Conservation (phyloP, 306 rosid species). For the Vicia faba region DNA sequence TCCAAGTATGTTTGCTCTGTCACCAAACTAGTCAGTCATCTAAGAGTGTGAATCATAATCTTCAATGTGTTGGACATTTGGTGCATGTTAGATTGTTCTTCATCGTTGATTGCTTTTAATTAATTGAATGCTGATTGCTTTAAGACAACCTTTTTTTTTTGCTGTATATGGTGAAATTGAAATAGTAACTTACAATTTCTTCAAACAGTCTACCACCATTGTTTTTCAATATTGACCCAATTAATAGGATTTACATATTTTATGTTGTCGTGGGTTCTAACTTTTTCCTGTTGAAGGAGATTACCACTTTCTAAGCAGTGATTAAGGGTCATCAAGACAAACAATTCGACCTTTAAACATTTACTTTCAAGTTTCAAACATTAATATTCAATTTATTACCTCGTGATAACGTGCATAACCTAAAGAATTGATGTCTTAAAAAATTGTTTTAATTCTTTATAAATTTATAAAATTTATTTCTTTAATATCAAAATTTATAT, state of each 20-base stretch:
- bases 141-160: background rate
- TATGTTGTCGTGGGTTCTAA: constrained; percentile 30
- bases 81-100: too few species aligned
- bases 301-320: constrained; percentile 45
- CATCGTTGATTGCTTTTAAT: too few species aligned
- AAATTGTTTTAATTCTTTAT: too few species aligned
- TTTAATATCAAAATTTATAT: too few species aligned
- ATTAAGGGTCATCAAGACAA: constrained; percentile 37
- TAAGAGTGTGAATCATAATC: too few species aligned
- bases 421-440: too few species aligned
- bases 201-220: background rate
- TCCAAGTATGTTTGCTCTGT: too few species aligned
- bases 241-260: constrained; percentile 4
- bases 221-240: constrained; percentile 21
- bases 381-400: constrained; percentile 4
- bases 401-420: background rate
- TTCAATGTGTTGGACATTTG: too few species aligned
- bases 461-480: too few species aligned
- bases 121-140: too few species aligned
- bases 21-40: too few species aligned
- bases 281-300: constrained; percentile 14
- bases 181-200: background rate
- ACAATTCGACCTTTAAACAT: background rate
- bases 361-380: constrained; percentile 19
- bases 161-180: background rate